Conservation (phyloP, 1,284 basidiomycete genomes). For the Vanrija sp. region DNA sequence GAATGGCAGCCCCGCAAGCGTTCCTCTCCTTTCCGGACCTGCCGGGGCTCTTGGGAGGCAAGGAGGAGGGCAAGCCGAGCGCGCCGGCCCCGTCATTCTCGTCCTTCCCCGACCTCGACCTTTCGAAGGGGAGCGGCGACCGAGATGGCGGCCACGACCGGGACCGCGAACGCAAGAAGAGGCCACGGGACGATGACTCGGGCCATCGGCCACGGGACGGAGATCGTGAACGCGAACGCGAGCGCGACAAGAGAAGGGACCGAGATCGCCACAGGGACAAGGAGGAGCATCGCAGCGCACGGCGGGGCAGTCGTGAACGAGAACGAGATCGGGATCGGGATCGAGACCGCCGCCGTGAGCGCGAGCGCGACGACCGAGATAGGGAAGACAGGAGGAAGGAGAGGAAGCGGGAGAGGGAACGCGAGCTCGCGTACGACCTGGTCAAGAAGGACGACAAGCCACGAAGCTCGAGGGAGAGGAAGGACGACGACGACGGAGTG, state of each 20-base stretch:
- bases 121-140: not conserved
- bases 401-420: slow-evolving; percentile 3
- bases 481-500: slow-evolving; percentile 16
- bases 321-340: slow-evolving; percentile 2
- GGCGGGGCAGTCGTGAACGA: not conserved
- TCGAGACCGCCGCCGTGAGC: not conserved
- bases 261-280: not conserved
- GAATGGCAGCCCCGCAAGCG: slow-evolving; percentile 9
- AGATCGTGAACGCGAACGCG: not conserved
- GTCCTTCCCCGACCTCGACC: slow-evolving; percentile 17
- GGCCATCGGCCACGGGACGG: not conserved
- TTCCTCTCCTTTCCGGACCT: slow-evolving; percentile 17
- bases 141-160: not conserved
- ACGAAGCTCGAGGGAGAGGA: slow-evolving; percentile 8
- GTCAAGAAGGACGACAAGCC: slow-evolving; percentile 16
- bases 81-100: slow-evolving; percentile 10
- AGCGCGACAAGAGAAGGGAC: not conserved
- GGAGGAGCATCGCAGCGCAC: not conserved
- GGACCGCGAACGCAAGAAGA: not conserved
- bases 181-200: not conserved
- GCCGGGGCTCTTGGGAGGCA: not conserved
- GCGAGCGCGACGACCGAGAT: slow-evolving; percentile 2
- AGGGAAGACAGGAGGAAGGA: not conserved
- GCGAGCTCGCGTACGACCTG: not conserved
- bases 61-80: not conserved